Evolutionary conservation across 768 basidiomycete species (phyloP).

Genomic region (Lactarius akahatsu): DNA sequence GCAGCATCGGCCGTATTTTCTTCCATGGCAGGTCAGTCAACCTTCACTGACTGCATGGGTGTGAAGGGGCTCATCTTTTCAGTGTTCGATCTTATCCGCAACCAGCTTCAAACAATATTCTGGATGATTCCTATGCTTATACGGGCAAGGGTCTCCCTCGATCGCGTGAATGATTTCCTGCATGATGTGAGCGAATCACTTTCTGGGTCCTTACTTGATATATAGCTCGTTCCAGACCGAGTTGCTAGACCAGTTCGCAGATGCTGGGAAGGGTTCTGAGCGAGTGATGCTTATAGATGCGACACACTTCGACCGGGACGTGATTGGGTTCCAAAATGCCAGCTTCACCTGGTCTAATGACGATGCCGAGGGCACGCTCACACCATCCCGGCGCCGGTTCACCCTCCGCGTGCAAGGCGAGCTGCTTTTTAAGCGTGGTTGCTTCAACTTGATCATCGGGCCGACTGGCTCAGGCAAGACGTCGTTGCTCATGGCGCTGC

Average conservation of each 20-base stretch:
- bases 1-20: slow-evolving; percentile 36
- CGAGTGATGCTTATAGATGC: too few relatives aligned
- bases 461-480: slow-evolving; percentile 63
- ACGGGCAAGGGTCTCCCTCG: slow-evolving; percentile 40
- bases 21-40: slow-evolving; percentile 30
- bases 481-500: slow-evolving; percentile 61
- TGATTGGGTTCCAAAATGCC: too few relatives aligned
- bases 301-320: too few relatives aligned
- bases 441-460: slow-evolving; percentile 59
- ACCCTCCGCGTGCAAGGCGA: too few relatives aligned
- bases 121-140: slow-evolving; percentile 31
- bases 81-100: slow-evolving; percentile 45
- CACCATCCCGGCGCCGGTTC: too few relatives aligned
- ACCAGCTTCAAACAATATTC: slow-evolving; percentile 33
- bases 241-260: too few relatives aligned
- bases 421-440: slow-evolving; percentile 50
- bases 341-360: too few relatives aligned
- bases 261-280: too few relatives aligned
- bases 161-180: slow-evolving; percentile 43
- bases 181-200: slow-evolving; percentile 29
- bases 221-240: too few relatives aligned
- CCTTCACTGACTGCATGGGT: neutral
- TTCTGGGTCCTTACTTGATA: slow-evolving; percentile 35
- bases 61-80: neutral
- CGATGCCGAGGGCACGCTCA: too few relatives aligned